A percentile compares a stretch with the other conserved stretches of the same genome.
Conservation (phyloP, 1,284 basidiomycete species). For the Leccinum fallax region DNA sequence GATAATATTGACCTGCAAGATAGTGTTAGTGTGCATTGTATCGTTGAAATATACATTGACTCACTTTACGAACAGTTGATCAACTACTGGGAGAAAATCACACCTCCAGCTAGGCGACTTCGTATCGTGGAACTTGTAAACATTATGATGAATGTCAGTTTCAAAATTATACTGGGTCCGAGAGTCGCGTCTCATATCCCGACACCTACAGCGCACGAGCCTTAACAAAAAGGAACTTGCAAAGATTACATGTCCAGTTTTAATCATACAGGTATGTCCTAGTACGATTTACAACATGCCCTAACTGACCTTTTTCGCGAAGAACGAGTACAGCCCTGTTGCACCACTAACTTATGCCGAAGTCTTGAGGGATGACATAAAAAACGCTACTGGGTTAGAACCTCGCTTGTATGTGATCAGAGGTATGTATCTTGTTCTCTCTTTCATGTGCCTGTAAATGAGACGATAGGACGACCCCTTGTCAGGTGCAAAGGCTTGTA, state of each 20-base stretch:
- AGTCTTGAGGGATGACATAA: constrained; percentile 48
- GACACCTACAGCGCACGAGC: constrained; percentile 48
- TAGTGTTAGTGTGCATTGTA: constrained; percentile 36
- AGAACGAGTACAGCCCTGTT: constrained; percentile 63
- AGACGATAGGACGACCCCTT: constrained; percentile 1
- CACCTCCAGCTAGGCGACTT: constrained; percentile 55
- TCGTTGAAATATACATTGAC: constrained; percentile 1
- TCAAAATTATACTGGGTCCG: constrained; percentile 1
- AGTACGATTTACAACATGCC: background rate
- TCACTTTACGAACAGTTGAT: constrained; percentile 50
- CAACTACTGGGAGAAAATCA: constrained; percentile 58
- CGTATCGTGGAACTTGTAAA: constrained; percentile 55
- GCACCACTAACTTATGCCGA: constrained; percentile 63
- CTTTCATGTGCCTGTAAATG: constrained; percentile 1
- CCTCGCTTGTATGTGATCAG: constrained; percentile 62
- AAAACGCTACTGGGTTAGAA: constrained; percentile 48
- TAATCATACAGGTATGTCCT: constrained; percentile 66
- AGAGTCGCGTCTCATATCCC: background rate
- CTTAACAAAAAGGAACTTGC: constrained; percentile 50
- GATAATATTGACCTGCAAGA: constrained; percentile 60
- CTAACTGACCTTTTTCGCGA: constrained; percentile 6
- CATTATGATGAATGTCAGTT: constrained; percentile 59
- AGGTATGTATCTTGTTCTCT: constrained; percentile 52
- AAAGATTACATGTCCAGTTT: constrained; percentile 60
- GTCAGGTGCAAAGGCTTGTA: constrained; percentile 30